Base-by-base conservation (phyloP, 2,329 filamentous ascomycete species). In the Fusarium annulatum region DNA sequence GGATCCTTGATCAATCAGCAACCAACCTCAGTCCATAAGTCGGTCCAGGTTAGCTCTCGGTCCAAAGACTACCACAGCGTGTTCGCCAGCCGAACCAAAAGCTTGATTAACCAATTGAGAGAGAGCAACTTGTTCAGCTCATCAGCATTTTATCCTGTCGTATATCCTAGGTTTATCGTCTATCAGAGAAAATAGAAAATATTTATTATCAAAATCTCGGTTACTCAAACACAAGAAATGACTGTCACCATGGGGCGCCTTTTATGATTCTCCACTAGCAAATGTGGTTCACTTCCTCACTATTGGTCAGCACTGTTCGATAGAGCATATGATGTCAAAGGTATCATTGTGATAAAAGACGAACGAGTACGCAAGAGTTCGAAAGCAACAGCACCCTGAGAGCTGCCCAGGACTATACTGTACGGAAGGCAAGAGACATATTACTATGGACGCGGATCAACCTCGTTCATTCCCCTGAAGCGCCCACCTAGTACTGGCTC, bases 31-130 rank as follows among this genome's bases (percentile, higher is more conserved):
- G 60, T 45, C 39, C 36, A 42, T 28, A 33, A 56, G 46, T 65
- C 52, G 49, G 52, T 65, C 66, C 41, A 69, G 66, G 65, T 69
- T 69, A 59, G 41, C 58, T 69, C 42, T 39, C 39, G 30, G 52
- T 33, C 28, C 48, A 34, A 28, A 28, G 33, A 41, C 51, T 9
- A 28, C 30, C n/a, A 10, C 46, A 42, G 34, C 21, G 10, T 42
- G 48, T 33, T 55, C 19, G 23, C 12, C 42, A n/a, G 51, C 19
- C 23, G 23, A 39, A n/a, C 39, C 26, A 26, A 23, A 34, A 33
- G 16, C 18, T 23, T 23, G 49, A 10, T 23, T 26, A 11, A 19
- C 49, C 14, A 36, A 36, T 36, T 36, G 33, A 52, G n/a, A 30
- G 16, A 34, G 9, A 16, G 30, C n/a, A 21, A 36, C 30, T 36